These are phyloP conservation scores for Lantana camara DNA, from an alignment of 257 asterid genomes.

Conservation along the genomic window DNA sequence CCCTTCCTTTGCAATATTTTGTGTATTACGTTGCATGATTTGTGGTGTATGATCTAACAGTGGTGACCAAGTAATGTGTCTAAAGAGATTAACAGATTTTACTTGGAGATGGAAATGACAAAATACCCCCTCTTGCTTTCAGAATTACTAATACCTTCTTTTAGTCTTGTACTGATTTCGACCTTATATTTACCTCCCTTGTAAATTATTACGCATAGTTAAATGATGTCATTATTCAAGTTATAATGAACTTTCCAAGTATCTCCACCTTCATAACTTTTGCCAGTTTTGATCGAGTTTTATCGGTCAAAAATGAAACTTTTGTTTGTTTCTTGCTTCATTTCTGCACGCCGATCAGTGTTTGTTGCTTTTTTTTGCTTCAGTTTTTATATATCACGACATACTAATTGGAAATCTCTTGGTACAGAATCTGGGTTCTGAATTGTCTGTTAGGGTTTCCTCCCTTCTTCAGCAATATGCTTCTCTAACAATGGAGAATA, in stretches of 20 bases:
- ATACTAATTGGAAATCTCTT: constrained; percentile 1
- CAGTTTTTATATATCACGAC: constrained; percentile 3
- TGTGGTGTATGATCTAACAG: neutral
- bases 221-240: too few relatives aligned
- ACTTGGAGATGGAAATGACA: too few relatives aligned
- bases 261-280: too few relatives aligned
- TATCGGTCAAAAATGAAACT: too few relatives aligned
- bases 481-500: constrained; percentile 68
- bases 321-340: neutral
- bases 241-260: too few relatives aligned
- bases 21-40: neutral
- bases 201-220: too few relatives aligned
- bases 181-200: too few relatives aligned
- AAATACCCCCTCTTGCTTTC: too few relatives aligned
- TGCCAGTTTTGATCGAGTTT: too few relatives aligned
- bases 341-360: neutral
- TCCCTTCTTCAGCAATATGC: constrained; percentile 53
- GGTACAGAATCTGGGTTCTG: constrained; percentile 63
- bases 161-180: too few relatives aligned
- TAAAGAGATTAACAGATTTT: neutral
- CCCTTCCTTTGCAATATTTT: neutral
- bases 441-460: constrained; percentile 62
- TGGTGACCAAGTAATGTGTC: too few relatives aligned
- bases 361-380: constrained; percentile 5
- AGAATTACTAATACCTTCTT: too few relatives aligned